Evolutionary conservation across 169 alveolate genomes (phyloP), one percentile per base, ranked within the genome.

Genomic region (Cryptosporidium bovis): DNA sequence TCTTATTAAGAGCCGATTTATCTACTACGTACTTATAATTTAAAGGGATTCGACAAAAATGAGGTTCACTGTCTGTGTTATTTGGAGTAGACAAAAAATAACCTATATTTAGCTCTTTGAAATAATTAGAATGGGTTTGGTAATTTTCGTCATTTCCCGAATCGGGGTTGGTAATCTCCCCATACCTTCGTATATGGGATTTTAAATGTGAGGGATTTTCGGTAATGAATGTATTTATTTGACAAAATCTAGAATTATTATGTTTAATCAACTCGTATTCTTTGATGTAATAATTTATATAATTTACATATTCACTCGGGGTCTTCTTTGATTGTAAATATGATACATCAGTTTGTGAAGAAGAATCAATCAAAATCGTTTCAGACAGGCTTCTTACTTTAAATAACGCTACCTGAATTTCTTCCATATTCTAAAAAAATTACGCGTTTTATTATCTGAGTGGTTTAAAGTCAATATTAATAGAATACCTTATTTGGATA

Each of bases 251-350:
- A 40, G 48, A 53, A 69, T 69, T 34, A 0, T 3, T 55, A 15
- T 18, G 44, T 13, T 69, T 34, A 31, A 33, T 51, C 15, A 51
- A 51, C 18, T 69, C 56, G 83, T 69, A 69, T 33, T 69, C 56
- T 7, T 16, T 69, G 16, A 69, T 34, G 40, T 69, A 69, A 40
- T 12, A 53, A 53, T 53, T 64, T 27, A 51, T 51, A 34, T 69
- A 69, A n/a, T 53, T 36, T 1, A 51, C 51, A n/a, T 69, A 69
- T 29, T 69, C 83, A 10, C 83, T 60, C 12, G 83, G 83, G 0
- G 83, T 69, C 5, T 20, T 36, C 7, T 15, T 3, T 18, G 20
- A 2, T 20, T 69, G 31, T 1, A 29, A 3, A 16, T 24, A 12
- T 15, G 44, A 15, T 1, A 31, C 18, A 0, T 69, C 83, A 10